Percentiles rank a stretch among this genome's conserved stretches.
Conservation (phyloP, 2,329 filamentous ascomycete genomes). For the Lachnellula occidentalis region DNA sequence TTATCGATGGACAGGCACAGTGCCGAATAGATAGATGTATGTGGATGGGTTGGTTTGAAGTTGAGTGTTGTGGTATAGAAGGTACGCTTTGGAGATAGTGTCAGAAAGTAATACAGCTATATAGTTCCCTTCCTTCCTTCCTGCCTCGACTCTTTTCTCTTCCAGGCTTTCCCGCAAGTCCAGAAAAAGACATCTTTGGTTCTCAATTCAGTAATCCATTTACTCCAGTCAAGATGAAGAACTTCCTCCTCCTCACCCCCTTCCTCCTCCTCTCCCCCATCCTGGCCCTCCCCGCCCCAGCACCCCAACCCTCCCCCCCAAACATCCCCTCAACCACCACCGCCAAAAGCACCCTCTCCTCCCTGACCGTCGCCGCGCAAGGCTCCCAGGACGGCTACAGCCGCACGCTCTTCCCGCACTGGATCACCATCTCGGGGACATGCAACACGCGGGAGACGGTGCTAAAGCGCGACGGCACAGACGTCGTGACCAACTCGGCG, state of each 20-base stretch:
- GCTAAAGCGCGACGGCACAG: slow-evolving; percentile 65
- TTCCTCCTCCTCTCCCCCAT: slow-evolving; percentile 11
- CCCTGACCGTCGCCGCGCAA: slow-evolving; percentile 51
- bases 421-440: slow-evolving; percentile 54
- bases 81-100: neutral
- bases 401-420: slow-evolving; percentile 65
- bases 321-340: slow-evolving; percentile 55
- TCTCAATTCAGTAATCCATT: neutral
- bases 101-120: neutral
- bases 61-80: neutral
- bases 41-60: neutral
- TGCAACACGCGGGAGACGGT: slow-evolving; percentile 73
- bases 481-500: slow-evolving; percentile 50
- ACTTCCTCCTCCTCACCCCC: slow-evolving; percentile 9
- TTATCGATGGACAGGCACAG: neutral
- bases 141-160: neutral
- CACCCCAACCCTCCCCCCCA: slow-evolving; percentile 39
- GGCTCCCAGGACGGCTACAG: slow-evolving; percentile 53
- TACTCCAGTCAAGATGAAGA: slow-evolving; percentile 11
- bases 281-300: slow-evolving; percentile 18
- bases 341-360: slow-evolving; percentile 53
- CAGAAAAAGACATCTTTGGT: neutral
- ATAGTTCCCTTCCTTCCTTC: neutral
- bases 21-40: neutral
- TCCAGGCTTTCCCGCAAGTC: neutral